These are phyloP conservation scores for Epichloe hybrida DNA, from an alignment of 2,329 filamentous ascomycete species.

Conservation along the genomic window DNA sequence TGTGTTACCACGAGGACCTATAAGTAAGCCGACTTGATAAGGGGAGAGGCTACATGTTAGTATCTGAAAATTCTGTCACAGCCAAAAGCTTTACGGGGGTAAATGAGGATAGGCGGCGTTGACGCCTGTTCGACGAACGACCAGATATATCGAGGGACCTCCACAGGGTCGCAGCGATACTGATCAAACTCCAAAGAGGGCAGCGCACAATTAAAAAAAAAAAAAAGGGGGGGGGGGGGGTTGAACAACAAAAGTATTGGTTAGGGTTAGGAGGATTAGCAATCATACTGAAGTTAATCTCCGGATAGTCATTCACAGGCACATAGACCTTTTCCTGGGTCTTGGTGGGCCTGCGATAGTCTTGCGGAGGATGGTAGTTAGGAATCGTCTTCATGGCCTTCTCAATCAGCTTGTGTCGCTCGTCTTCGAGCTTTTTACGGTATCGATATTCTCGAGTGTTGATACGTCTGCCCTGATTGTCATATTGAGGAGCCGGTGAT, in stretches of 20 bases:
- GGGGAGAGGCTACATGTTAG: conserved; percentile 85
- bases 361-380: conserved; percentile 96
- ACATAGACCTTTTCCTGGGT: conserved; percentile 99
- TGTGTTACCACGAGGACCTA: conserved; percentile 99
- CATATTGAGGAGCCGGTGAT: conserved; percentile 91
- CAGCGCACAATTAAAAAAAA: conserved; percentile 4
- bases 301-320: conserved; percentile 99
- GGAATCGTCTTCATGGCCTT: conserved; percentile 99
- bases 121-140: conserved; percentile 17
- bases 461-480: conserved; percentile 98
- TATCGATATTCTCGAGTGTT: conserved; percentile 98
- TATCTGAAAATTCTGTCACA: conserved; percentile 29
- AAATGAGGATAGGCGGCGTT: not conserved
- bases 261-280: conserved; percentile 89
- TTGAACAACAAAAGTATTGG: conserved; percentile 28
- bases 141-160: conserved; percentile 20
- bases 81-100: conserved; percentile 15
- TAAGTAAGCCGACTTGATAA: conserved; percentile 98
- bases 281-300: conserved; percentile 99
- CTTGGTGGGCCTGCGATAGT: conserved; percentile 97
- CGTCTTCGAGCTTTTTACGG: conserved; percentile 93
- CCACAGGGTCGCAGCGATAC: conserved; percentile 20
- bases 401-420: conserved; percentile 96
- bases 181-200: conserved; percentile 30
- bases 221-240: conserved; percentile 15